Percentiles rank a stretch among this genome's conserved stretches.
These are phyloP conservation scores for Mycosphaerella arachidis DNA, from an alignment of 2,329 filamentous ascomycete species.

Conservation along the genomic window DNA sequence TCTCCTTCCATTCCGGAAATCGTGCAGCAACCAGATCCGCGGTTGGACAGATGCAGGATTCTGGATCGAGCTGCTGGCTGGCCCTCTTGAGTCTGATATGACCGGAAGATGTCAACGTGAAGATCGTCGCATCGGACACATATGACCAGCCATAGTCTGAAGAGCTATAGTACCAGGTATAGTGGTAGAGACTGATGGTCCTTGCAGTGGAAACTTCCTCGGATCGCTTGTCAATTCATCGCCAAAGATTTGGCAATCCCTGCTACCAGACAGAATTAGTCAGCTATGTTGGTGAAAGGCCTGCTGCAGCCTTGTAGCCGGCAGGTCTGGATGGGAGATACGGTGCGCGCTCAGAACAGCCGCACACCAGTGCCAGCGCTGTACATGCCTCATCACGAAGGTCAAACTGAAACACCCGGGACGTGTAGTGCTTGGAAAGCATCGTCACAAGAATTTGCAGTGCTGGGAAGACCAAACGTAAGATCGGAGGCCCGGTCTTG, in stretches of 20 bases:
- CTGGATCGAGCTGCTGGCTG: slow-evolving; percentile 4
- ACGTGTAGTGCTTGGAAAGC: slow-evolving; percentile 10
- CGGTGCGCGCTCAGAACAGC: no score
- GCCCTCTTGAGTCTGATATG: slow-evolving; percentile 10
- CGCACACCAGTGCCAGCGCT: no score
- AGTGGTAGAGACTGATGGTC: slow-evolving; percentile 14
- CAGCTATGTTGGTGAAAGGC: background rate
- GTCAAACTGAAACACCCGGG: slow-evolving; percentile 17
- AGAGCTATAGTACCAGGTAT: slow-evolving; percentile 15
- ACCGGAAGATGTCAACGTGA: slow-evolving; percentile 9
- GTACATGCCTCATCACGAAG: slow-evolving; percentile 7
- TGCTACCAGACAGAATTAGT: background rate
- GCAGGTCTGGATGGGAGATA: background rate
- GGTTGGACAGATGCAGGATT: slow-evolving; percentile 13
- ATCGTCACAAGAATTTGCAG: slow-evolving; percentile 1
- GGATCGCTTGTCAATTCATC: slow-evolving; percentile 12
- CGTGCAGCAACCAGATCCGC: slow-evolving; percentile 11
- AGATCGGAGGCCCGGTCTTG: slow-evolving; percentile 9
- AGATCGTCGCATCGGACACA: slow-evolving; percentile 12
- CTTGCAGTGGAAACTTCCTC: slow-evolving; percentile 10
- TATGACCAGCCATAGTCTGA: slow-evolving; percentile 9
- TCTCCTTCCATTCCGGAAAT: slow-evolving; percentile 17
- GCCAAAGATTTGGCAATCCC: background rate
- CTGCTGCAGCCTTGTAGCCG: no score
- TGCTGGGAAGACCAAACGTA: slow-evolving; percentile 3